These are phyloP conservation scores for Fusarium ramigenum DNA, from an alignment of 2,329 filamentous ascomycete genomes.

Conservation along the genomic window DNA sequence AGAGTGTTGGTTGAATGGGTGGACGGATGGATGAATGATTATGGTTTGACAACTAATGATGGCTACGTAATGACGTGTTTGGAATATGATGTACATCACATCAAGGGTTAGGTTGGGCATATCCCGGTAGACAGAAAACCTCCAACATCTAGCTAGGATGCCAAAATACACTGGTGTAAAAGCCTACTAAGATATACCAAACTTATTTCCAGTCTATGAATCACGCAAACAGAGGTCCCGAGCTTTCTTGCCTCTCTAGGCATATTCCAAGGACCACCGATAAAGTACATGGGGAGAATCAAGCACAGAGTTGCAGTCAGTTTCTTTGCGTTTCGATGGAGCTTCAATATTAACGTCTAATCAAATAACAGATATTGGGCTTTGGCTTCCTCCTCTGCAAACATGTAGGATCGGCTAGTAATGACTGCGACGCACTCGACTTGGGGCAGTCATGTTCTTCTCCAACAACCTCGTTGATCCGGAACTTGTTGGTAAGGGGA, in stretches of 20 bases:
- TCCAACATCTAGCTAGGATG: neutral
- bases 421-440: neutral
- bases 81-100: constrained; percentile 8
- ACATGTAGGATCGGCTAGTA: neutral
- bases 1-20: neutral
- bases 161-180: neutral
- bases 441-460: neutral
- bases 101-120: constrained; percentile 7
- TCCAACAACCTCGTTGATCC: neutral
- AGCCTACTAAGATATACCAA: neutral
- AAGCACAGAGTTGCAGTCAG: constrained; percentile 1
- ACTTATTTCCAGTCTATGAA: neutral
- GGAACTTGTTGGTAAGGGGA: neutral
- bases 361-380: neutral
- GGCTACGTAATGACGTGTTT: constrained; percentile 28
- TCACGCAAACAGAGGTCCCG: neutral
- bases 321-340: neutral
- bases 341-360: neutral
- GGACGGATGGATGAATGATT: constrained; percentile 37
- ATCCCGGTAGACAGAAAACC: neutral
- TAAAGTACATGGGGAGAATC: constrained; percentile 15
- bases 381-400: neutral
- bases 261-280: constrained; percentile 6
- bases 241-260: neutral
- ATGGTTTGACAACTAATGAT: constrained; percentile 36